A percentile compares a stretch with the other conserved stretches of the same genome.
Evolutionary conservation across 2,329 filamentous ascomycete species (phyloP).

Genomic region (Trichoderma arundinaceum): DNA sequence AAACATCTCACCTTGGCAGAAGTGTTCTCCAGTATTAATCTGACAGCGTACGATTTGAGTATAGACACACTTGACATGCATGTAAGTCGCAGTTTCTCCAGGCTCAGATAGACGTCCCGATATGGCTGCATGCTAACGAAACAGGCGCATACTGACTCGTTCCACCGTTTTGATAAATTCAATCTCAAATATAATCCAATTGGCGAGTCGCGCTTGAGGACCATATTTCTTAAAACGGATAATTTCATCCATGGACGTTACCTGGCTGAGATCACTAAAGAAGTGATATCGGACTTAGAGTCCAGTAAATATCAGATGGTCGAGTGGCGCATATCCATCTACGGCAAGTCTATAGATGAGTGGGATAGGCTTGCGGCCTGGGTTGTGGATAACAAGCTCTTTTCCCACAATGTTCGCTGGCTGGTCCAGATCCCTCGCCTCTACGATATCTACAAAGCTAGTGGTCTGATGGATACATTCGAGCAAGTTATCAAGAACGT

Average conservation of each 20-base stretch:
- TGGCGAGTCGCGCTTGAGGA: constrained; percentile 90
- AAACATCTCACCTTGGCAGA: constrained; percentile 89
- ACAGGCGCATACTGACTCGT: constrained; percentile 92
- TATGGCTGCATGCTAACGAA: constrained; percentile 56
- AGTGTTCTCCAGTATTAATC: constrained; percentile 95
- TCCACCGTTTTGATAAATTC: constrained; percentile 99
- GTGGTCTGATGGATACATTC: constrained; percentile 83
- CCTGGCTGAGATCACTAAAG: constrained; percentile 94
- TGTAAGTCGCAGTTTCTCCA: constrained; percentile 64
- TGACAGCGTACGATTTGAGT: constrained; percentile 96
- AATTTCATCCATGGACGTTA: constrained; percentile 97
- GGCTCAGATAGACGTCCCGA: constrained; percentile 68
- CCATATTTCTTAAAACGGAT: constrained; percentile 99
- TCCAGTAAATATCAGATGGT: constrained; percentile 99
- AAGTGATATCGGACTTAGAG: constrained; percentile 95
- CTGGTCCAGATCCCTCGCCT: constrained; percentile 92
- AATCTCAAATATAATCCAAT: constrained; percentile 99
- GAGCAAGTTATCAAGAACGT: constrained; percentile 90
- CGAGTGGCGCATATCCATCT: constrained; percentile 98
- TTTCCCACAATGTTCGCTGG: constrained; percentile 97
- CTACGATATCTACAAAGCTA: constrained; percentile 94
- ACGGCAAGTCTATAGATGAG: constrained; percentile 88
- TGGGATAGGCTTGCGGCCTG: constrained; percentile 99
- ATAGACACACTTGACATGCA: constrained; percentile 99
- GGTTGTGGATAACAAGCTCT: constrained; percentile 98